These are phyloP conservation scores for Fomes fomentarius DNA, from an alignment of 1,284 basidiomycete species.

Conservation along the genomic window DNA sequence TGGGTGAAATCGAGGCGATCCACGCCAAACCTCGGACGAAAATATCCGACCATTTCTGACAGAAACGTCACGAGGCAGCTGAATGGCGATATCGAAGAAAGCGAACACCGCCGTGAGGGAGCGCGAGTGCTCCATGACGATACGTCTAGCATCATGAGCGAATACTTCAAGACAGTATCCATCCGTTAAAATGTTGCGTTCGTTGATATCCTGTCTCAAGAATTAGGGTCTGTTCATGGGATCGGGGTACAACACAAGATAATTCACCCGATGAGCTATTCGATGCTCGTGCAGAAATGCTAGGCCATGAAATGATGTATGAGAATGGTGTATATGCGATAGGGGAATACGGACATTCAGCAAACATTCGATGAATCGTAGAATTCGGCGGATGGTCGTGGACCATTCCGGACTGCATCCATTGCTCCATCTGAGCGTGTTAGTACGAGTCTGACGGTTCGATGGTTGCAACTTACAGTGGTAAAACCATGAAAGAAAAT, in stretches of 20 bases:
- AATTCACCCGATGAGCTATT: conserved; percentile 7
- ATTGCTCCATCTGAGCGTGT: conserved; percentile 4
- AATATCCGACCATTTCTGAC: neutral
- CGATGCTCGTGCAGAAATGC: neutral
- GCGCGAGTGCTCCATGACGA: neutral
- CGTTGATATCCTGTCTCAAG: conserved; percentile 7
- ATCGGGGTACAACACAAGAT: neutral
- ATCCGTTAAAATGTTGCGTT: neutral
- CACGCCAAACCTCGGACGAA: neutral
- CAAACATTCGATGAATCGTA: neutral
- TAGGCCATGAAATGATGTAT: conserved; percentile 1
- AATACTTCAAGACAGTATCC: neutral
- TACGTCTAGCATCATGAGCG: neutral
- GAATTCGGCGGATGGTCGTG: neutral
- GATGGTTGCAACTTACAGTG: neutral
- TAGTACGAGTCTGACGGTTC: neutral
- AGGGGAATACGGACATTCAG: neutral
- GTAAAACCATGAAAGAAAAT: conserved; percentile 1
- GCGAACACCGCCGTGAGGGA: neutral
- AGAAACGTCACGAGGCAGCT: neutral
- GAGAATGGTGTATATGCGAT: neutral
- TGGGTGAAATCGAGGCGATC: neutral
- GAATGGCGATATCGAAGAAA: conserved; percentile 6
- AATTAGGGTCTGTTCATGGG: neutral
- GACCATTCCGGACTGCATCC: neutral